phyloP scores from a whole-genome alignment of 1,139 yeast genomes.

The Blastobotrys malaysiensis region DNA sequence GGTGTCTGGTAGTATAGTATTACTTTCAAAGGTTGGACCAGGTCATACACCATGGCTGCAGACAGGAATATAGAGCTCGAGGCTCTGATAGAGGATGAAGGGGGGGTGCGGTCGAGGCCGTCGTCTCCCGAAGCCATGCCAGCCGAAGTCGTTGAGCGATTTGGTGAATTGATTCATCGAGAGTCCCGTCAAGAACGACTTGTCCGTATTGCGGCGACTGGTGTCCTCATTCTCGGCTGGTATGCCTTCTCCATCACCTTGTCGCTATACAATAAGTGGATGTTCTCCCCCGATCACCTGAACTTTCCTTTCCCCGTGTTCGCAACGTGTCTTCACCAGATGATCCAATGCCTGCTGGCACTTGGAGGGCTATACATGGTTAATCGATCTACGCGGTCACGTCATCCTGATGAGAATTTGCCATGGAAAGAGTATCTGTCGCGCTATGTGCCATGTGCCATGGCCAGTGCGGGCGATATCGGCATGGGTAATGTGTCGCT shows the following conservation, averaged over 20 bases:
- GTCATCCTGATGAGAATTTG: not conserved
- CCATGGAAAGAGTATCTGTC: conserved; percentile 26
- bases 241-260: conserved; percentile 56
- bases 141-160: not conserved
- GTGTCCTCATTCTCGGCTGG: conserved; percentile 30
- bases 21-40: not conserved
- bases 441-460: conserved; percentile 74
- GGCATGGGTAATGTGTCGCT: conserved; percentile 87
- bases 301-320: conserved; percentile 78
- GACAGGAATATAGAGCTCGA: not conserved
- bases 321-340: conserved; percentile 80
- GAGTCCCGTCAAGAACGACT: conserved; percentile 4
- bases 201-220: conserved; percentile 3
- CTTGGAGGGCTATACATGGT: conserved; percentile 7
- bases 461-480: conserved; percentile 88
- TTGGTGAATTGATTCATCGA: not conserved
- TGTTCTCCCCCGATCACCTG: conserved; percentile 72
- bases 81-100: not conserved
- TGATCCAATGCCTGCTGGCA: conserved; percentile 44
- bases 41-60: not conserved
- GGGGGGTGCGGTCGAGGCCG: not conserved
- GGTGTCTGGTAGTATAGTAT: not conserved
- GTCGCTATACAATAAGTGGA: conserved; percentile 94
- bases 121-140: not conserved
- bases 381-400: conserved; percentile 10